Evolutionary conservation across 768 basidiomycete genomes (phyloP).

Genomic region (Artomyces pyxidatus): DNA sequence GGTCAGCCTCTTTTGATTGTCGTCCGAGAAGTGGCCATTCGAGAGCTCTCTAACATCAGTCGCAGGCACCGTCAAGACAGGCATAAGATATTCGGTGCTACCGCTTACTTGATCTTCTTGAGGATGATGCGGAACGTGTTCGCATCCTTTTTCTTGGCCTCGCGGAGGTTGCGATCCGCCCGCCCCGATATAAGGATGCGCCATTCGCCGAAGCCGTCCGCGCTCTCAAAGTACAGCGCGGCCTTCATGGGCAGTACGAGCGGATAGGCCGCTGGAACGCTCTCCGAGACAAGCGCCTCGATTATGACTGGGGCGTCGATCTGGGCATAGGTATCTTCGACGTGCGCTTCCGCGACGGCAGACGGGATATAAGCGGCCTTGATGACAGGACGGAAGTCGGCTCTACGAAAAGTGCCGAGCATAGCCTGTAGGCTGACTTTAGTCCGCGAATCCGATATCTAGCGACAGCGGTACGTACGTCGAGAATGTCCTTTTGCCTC

Average conservation of each 20-base stretch:
- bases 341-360: neutral
- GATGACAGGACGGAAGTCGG: neutral
- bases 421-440: neutral
- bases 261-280: conserved; percentile 30
- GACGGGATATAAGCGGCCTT: conserved; percentile 6
- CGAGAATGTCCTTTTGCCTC: conserved; percentile 20
- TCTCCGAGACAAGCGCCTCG: neutral
- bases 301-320: neutral
- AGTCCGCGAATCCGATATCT: neutral
- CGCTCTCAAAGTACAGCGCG: conserved; percentile 50
- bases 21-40: conserved; percentile 56
- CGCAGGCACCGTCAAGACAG: too few relatives aligned
- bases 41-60: conserved; percentile 75
- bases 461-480: conserved; percentile 13
- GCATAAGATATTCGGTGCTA: too few relatives aligned
- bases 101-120: conserved; percentile 70
- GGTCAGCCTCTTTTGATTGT: conserved; percentile 57
- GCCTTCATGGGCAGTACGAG: conserved; percentile 51
- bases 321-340: neutral
- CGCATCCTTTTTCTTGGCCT: conserved; percentile 34
- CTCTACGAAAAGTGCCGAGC: conserved; percentile 2
- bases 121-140: conserved; percentile 45
- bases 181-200: conserved; percentile 44
- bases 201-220: conserved; percentile 59
- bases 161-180: conserved; percentile 42